A percentile compares a stretch with the other conserved stretches of the same genome.
Evolutionary conservation across 2,329 filamentous ascomycete genomes (phyloP).

Genomic region (Neurospora sp.): DNA sequence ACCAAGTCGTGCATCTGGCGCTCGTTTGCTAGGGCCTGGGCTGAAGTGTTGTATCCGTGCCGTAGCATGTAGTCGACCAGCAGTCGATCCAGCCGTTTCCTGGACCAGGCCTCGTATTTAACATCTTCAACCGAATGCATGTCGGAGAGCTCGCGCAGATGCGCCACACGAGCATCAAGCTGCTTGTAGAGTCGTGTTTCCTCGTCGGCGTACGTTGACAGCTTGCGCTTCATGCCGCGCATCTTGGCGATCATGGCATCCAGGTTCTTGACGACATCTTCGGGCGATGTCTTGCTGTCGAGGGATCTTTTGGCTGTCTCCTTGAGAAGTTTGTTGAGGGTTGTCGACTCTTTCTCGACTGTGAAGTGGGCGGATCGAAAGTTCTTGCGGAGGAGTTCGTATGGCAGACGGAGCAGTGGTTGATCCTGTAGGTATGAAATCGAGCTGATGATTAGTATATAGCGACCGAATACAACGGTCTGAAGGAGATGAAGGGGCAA

Average conservation of each 20-base stretch:
- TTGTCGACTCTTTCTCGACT: conserved; percentile 61
- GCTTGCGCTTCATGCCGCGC: conserved; percentile 80
- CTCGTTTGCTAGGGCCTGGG: conserved; percentile 62
- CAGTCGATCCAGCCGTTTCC: conserved; percentile 69
- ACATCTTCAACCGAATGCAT: conserved; percentile 81
- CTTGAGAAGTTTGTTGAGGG: conserved; percentile 50
- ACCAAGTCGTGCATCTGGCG: conserved; percentile 72
- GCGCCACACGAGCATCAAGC: conserved; percentile 64
- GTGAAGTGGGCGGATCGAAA: conserved; percentile 77
- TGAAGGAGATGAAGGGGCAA: background rate
- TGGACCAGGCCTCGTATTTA: conserved; percentile 86
- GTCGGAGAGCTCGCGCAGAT: conserved; percentile 71
- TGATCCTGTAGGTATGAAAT: conserved; percentile 59
- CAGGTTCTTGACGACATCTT: conserved; percentile 68
- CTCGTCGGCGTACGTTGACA: conserved; percentile 67
- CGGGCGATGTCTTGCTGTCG: conserved; percentile 49
- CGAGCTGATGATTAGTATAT: conserved; percentile 3
- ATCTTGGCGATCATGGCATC: conserved; percentile 80
- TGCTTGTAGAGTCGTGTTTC: conserved; percentile 69
- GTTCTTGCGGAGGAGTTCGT: conserved; percentile 88
- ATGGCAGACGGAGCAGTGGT: conserved; percentile 82
- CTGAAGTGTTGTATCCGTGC: conserved; percentile 71
- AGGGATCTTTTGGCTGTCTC: conserved; percentile 59
- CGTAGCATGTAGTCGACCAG: conserved; percentile 89
- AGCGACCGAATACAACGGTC: background rate